phyloP scores from a whole-genome alignment of 2,329 filamentous ascomycete genomes.

The Penicillium nordicum region DNA sequence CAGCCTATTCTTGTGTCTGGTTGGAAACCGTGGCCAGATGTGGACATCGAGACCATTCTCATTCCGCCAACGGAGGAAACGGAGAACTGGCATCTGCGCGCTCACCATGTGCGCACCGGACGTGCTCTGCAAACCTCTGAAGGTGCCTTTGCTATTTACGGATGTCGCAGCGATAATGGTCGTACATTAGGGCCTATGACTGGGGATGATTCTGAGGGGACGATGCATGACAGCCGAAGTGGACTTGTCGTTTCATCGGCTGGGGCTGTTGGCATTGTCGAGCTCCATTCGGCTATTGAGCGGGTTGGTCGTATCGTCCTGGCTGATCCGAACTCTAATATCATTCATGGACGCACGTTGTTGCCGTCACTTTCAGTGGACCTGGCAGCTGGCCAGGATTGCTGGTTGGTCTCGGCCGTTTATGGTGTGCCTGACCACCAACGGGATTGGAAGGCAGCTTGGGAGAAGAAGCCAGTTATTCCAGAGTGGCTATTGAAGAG shows the following conservation, averaged over 20 bases:
- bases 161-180: constrained; percentile 59
- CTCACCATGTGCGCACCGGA: constrained; percentile 38
- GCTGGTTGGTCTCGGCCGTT: constrained; percentile 68
- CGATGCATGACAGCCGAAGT: constrained; percentile 30
- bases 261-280: constrained; percentile 52
- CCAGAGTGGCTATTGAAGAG: constrained; percentile 59
- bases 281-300: constrained; percentile 36
- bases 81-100: constrained; percentile 42
- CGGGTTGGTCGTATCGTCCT: constrained; percentile 65
- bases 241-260: constrained; percentile 48
- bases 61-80: constrained; percentile 32
- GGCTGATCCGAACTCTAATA: constrained; percentile 74
- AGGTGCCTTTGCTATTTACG: constrained; percentile 67
- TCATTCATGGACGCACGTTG: constrained; percentile 68
- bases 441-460: constrained; percentile 57
- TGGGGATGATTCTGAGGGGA: constrained; percentile 43
- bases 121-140: constrained; percentile 68
- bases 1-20: constrained; percentile 62
- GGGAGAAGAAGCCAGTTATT: constrained; percentile 57
- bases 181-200: constrained; percentile 49
- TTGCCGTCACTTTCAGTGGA: constrained; percentile 67
- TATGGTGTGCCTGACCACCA: constrained; percentile 62
- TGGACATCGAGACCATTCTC: constrained; percentile 37
- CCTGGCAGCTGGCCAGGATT: constrained; percentile 54
- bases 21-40: constrained; percentile 68